Base-by-base conservation (phyloP, 2,329 filamentous ascomycete genomes). In the Penicillium occitanis region DNA sequence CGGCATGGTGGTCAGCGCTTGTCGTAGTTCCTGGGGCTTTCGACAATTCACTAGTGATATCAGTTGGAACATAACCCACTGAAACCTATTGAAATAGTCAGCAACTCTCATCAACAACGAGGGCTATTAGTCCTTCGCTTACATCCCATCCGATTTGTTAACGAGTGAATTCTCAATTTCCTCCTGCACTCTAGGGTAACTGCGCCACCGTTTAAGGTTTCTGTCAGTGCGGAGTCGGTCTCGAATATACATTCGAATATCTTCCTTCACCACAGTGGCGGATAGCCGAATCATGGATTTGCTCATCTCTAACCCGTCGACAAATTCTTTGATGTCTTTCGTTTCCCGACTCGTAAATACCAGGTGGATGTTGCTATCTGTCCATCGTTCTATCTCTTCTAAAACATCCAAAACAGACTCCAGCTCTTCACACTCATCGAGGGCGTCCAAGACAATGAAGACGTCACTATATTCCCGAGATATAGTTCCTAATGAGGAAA, bases 361-460 rank as follows among this genome's bases (percentile, higher is more conserved):
- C 19, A 67, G 30, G 17, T 67, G 65, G 1, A 64, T 5, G 6
- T 61, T 61, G 3, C 14, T 30, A 7, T 44, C 46, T 7, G 55
- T 33, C 55, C 53, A 53, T 46, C 35, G n/a, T 5, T n/a, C 37
- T 1, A 67, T 60, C 35, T 64, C 60, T 48, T 67, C 65, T 1
- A 67, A 17, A 42, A 46, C 35, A 13, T 67, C 65, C 11, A 67
- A 63, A n/a, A 67, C 10, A 3, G 55, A 30, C 22, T 59, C 8
- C 3, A 48, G 25, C n/a, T 67, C 65, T 8, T 64, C 37, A 19
- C 65, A 67, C n/a, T 67, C 65, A 35, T 67, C 65, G 3, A 67
- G 14, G 25, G 65, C 65, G 6, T 67, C 65, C 17, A 67, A n/a
- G 2, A 80, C 46, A 10, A 80, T 71, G 60, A 76, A 80, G 0